Evolutionary conservation across 805 yeast species (phyloP).

Genomic region (Wickerhamomyces bisporus): DNA sequence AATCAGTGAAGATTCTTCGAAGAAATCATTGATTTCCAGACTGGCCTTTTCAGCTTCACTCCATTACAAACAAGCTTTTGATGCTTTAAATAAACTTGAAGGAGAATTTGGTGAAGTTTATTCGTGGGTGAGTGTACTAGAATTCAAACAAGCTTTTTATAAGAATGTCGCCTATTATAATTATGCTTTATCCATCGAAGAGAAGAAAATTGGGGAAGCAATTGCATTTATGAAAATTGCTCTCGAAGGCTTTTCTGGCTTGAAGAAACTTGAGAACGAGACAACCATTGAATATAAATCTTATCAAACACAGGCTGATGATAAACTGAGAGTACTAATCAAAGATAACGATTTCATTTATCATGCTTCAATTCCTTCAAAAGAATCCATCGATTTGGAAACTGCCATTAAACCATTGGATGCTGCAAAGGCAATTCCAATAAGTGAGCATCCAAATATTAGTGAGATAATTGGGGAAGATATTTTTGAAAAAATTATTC

Average conservation of each 20-base stretch:
- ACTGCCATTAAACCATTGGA: conserved; percentile 66
- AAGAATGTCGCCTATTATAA: conserved; percentile 56
- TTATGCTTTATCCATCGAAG: conserved; percentile 51
- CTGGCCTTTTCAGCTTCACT: conserved; percentile 59
- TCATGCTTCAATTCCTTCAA: conserved; percentile 69
- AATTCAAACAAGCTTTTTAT: conserved; percentile 51
- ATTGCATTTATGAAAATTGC: conserved; percentile 60
- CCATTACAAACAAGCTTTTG: conserved; percentile 48
- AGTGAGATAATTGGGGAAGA: conserved; percentile 42
- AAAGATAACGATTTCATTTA: conserved; percentile 90
- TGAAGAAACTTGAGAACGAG: conserved; percentile 29
- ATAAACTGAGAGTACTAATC: conserved; percentile 37
- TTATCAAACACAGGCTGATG: conserved; percentile 29
- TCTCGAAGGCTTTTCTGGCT: conserved; percentile 28
- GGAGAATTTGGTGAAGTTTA: conserved; percentile 35
- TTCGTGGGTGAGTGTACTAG: conserved; percentile 48
- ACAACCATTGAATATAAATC: conserved; percentile 29
- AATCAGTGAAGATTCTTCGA: conserved; percentile 38
- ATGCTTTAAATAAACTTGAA: conserved; percentile 36
- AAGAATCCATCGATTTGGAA: conserved; percentile 37
- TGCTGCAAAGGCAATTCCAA: conserved; percentile 55
- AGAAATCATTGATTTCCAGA: conserved; percentile 67
- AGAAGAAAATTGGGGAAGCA: conserved; percentile 67
- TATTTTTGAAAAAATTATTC: conserved; percentile 75
- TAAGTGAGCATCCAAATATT: conserved; percentile 43